These are phyloP conservation scores for Rosellinia necatrix DNA, from an alignment of 2,329 filamentous ascomycete genomes.

Conservation along the genomic window DNA sequence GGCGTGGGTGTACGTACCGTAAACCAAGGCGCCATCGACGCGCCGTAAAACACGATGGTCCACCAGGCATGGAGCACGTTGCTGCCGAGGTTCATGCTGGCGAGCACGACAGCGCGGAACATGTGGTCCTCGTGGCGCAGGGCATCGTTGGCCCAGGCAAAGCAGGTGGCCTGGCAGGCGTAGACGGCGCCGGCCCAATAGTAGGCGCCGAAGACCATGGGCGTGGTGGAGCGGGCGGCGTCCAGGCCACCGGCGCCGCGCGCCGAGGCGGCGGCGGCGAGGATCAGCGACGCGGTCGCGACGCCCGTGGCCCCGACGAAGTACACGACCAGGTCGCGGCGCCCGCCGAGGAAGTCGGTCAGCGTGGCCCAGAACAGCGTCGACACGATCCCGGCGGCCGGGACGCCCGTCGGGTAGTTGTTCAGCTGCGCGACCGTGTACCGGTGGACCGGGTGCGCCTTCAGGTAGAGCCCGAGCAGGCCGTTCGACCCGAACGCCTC, in stretches of 20 bases:
- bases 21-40: constrained; percentile 68
- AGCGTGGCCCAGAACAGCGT: constrained; percentile 73
- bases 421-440: constrained; percentile 58
- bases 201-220: constrained; percentile 66
- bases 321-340: constrained; percentile 68
- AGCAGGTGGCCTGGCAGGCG: constrained; percentile 74
- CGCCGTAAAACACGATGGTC: constrained; percentile 72
- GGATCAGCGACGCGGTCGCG: constrained; percentile 64
- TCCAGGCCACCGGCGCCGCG: constrained; percentile 38
- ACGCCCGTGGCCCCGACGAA: constrained; percentile 70
- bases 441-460: constrained; percentile 48
- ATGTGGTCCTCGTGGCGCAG: constrained; percentile 67
- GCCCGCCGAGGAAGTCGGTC: constrained; percentile 67
- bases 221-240: too few species aligned
- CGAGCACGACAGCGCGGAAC: constrained; percentile 68
- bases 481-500: constrained; percentile 72
- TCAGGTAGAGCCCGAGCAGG: constrained; percentile 57
- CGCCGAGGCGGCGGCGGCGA: constrained; percentile 54
- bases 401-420: constrained; percentile 61
- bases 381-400: constrained; percentile 60
- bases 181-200: constrained; percentile 74
- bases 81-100: constrained; percentile 72
- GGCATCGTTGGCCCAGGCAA: constrained; percentile 76
- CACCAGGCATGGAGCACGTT: constrained; percentile 76
- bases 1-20: constrained; percentile 51